A percentile compares a stretch with the other conserved stretches of the same genome.
phyloP scores from a whole-genome alignment of 495 filamentous ascomycete species.

The Pseudomonodictys pantanalensis region DNA sequence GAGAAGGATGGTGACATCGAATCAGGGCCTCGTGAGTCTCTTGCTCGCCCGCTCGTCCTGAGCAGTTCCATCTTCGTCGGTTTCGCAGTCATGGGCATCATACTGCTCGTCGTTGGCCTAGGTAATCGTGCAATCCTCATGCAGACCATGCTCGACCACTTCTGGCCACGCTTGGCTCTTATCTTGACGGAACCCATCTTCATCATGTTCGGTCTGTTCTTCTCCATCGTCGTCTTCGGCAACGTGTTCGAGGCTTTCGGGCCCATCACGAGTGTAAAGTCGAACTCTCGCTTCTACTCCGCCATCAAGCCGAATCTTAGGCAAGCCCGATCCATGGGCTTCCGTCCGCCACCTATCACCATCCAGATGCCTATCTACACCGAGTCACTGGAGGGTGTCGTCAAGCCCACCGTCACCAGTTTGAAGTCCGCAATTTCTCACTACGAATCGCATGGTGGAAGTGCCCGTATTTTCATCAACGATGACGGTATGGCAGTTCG shows the following conservation, averaged over 20 bases:
- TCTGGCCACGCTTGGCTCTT: conserved; percentile 15
- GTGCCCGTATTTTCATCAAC: conserved; percentile 78
- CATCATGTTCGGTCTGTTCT: conserved; percentile 26
- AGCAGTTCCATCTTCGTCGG: conserved; percentile 25
- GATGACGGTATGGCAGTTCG: conserved; percentile 75
- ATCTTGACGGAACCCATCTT: conserved; percentile 22
- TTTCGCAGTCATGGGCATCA: conserved; percentile 11
- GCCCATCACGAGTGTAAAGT: conserved; percentile 65
- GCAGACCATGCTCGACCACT: conserved; percentile 14
- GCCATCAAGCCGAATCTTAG: conserved; percentile 47
- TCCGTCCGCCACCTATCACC: conserved; percentile 61
- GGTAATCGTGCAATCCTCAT: conserved; percentile 13
- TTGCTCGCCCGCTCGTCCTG: conserved; percentile 20
- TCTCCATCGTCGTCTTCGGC: conserved; percentile 54
- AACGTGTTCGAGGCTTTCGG: conserved; percentile 73
- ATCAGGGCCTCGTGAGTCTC: conserved; percentile 13
- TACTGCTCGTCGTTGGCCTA: conserved; percentile 22
- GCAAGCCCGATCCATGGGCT: conserved; percentile 1
- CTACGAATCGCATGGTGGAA: conserved; percentile 76
- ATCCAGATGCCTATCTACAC: conserved; percentile 74
- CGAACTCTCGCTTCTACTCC: conserved; percentile 78
- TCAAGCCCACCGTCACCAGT: conserved; percentile 65
- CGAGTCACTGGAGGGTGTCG: conserved; percentile 63
- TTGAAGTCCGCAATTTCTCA: conserved; percentile 73
- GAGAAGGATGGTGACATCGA: neutral